Percentiles rank a stretch among this genome's conserved stretches.
Evolutionary conservation across 805 yeast species (phyloP).

Genomic region (Lachancea sp.): DNA sequence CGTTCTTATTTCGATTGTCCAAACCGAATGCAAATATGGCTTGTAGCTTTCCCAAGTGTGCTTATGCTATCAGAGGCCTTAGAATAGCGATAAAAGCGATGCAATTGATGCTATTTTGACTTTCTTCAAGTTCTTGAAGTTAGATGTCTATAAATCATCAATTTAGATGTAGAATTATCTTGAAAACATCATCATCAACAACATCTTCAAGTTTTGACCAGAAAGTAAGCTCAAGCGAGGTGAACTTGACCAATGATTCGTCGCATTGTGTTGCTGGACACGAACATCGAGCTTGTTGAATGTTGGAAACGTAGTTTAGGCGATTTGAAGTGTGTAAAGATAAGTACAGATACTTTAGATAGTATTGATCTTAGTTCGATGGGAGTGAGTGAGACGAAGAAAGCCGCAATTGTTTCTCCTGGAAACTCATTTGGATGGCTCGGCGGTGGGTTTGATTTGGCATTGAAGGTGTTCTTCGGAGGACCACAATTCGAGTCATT

Average conservation of each 20-base stretch:
- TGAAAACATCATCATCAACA: no score
- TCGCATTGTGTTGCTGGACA: conserved; percentile 7
- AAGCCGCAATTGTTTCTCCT: conserved; percentile 40
- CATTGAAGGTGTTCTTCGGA: conserved; percentile 24
- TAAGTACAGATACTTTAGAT: not conserved
- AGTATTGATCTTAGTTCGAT: not conserved
- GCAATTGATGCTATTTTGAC: no score
- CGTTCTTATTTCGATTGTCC: not conserved
- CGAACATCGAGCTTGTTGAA: conserved; percentile 4
- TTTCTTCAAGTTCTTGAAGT: no score
- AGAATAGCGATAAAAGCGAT: no score
- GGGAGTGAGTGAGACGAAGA: not conserved
- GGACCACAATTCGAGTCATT: conserved; percentile 24
- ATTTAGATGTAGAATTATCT: no score
- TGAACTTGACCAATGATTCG: not conserved
- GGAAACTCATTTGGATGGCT: conserved; percentile 46
- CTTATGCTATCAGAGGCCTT: no score
- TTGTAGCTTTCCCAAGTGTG: no score
- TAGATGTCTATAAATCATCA: no score
- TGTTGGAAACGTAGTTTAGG: conserved; percentile 2
- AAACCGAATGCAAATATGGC: no score
- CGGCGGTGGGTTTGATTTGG: conserved; percentile 47
- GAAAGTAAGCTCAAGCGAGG: not conserved
- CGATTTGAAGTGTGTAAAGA: not conserved
- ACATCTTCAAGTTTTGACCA: no score